Conservation (phyloP, 352 stramenopile genomes). For the Thalassiosira hispida region DNA sequence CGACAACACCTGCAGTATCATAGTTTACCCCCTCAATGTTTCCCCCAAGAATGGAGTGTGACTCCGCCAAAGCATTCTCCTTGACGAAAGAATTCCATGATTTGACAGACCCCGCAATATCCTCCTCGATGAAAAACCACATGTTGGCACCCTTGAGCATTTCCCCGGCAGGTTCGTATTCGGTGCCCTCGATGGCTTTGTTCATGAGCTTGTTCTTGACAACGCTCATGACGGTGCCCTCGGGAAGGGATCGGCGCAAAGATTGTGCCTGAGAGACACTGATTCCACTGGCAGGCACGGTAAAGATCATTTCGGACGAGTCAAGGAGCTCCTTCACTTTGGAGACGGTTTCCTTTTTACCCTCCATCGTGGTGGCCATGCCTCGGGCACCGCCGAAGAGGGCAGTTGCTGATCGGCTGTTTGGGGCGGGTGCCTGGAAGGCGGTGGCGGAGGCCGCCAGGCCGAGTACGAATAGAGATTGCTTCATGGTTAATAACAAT, state of each 20-base stretch:
- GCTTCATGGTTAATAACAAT: conserved; percentile 37
- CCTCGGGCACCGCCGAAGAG: conserved; percentile 71
- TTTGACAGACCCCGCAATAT: conserved; percentile 84
- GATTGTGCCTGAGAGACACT: conserved; percentile 72
- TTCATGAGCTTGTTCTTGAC: conserved; percentile 88
- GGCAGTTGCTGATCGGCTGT: conserved; percentile 27
- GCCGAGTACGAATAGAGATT: conserved; percentile 43
- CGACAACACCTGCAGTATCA: conserved; percentile 74
- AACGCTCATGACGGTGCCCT: conserved; percentile 78
- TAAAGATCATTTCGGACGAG: conserved; percentile 83
- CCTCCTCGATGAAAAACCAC: conserved; percentile 89
- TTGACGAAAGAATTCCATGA: conserved; percentile 83
- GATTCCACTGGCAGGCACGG: conserved; percentile 73
- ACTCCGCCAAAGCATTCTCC: conserved; percentile 71
- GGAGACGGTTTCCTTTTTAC: conserved; percentile 70
- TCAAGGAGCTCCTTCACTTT: conserved; percentile 75
- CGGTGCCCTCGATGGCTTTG: conserved; percentile 79
- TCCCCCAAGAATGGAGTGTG: conserved; percentile 76
- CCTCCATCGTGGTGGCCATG: conserved; percentile 69
- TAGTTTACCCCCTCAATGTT: conserved; percentile 82
- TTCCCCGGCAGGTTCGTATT: conserved; percentile 64
- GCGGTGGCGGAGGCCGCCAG: conserved; percentile 30
- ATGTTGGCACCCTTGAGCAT: conserved; percentile 85
- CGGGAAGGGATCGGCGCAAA: conserved; percentile 80
- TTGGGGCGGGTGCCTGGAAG: conserved; percentile 17